Conservation (phyloP, 345 rosid species). For the Microthlaspi erraticum region DNA sequence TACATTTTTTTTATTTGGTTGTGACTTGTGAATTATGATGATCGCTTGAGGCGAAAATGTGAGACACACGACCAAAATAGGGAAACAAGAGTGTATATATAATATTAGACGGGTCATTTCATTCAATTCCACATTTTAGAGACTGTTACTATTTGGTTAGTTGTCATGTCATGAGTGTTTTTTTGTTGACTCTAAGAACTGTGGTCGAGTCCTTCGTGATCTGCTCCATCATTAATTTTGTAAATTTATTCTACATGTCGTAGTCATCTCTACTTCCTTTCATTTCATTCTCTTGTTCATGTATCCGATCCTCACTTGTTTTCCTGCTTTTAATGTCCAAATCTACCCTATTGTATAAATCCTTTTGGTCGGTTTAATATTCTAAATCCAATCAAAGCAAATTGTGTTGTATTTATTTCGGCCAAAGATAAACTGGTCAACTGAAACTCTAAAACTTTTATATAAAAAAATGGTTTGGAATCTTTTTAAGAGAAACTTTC, state of each 20-base stretch:
- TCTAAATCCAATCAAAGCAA: background rate
- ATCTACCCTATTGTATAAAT: background rate
- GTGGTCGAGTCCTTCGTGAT: slow-evolving; percentile 21
- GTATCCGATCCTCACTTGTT: background rate
- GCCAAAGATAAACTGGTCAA: background rate
- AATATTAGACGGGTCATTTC: background rate
- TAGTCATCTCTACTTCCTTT: slow-evolving; percentile 17
- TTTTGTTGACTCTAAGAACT: slow-evolving; percentile 30
- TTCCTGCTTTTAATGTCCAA: slow-evolving; percentile 3
- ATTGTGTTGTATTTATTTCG: background rate
- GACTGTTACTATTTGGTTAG: slow-evolving; percentile 6
- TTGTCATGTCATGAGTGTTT: slow-evolving; percentile 22
- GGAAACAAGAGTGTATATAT: background rate
- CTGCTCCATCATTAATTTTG: slow-evolving; percentile 1
- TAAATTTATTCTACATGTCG: background rate
- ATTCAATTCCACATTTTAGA: slow-evolving; percentile 2
- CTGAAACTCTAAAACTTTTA: background rate
- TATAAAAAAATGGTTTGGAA: too few relatives aligned
- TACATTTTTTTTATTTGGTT: too few relatives aligned
- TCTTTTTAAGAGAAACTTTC: too few relatives aligned
- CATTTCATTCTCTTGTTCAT: background rate
- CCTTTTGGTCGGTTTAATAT: background rate
- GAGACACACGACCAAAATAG: too few relatives aligned
- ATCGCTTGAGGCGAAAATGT: too few relatives aligned
- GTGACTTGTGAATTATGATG: too few relatives aligned